Conservation (phyloP, 2,329 filamentous ascomycete species). For the Aaosphaeria arxii region DNA sequence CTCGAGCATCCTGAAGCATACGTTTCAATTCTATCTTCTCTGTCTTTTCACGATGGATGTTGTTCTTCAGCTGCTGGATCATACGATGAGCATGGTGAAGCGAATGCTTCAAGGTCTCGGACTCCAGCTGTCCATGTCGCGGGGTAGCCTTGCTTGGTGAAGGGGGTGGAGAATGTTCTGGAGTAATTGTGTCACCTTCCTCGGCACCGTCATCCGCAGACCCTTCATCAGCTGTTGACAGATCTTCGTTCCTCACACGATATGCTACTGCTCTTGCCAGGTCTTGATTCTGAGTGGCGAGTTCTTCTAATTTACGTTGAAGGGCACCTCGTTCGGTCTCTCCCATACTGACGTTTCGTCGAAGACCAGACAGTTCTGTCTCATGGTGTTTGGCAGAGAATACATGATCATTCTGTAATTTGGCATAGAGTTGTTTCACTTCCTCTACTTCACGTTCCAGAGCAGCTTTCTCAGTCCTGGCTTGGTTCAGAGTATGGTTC, state of each 20-base stretch:
- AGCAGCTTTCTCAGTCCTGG: conserved; percentile 71
- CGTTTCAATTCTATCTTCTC: conserved; percentile 95
- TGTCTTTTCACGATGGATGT: conserved; percentile 95
- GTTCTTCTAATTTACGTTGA: conserved; percentile 82
- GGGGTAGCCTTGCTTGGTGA: conserved; percentile 92
- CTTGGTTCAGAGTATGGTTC: conserved; percentile 65
- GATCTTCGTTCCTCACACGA: conserved; percentile 65
- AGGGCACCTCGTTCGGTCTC: conserved; percentile 77
- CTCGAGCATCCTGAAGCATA: conserved; percentile 90
- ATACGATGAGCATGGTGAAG: conserved; percentile 92
- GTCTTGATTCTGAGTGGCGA: conserved; percentile 86
- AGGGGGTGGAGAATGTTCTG: conserved; percentile 84
- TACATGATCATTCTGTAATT: conserved; percentile 76
- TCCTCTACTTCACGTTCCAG: conserved; percentile 89
- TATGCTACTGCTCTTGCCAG: conserved; percentile 79
- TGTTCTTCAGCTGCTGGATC: conserved; percentile 92
- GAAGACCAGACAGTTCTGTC: conserved; percentile 79
- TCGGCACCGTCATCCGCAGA: conserved; percentile 39
- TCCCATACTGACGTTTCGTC: conserved; percentile 72
- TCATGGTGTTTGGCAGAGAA: conserved; percentile 79
- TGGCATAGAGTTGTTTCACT: conserved; percentile 74
- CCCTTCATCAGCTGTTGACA: conserved; percentile 56
- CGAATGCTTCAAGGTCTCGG: conserved; percentile 92
- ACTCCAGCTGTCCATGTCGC: conserved; percentile 86
- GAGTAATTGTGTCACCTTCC: conserved; percentile 64